phyloP scores from a whole-genome alignment of 805 yeast species.

The Gaillardinia entomophila region DNA sequence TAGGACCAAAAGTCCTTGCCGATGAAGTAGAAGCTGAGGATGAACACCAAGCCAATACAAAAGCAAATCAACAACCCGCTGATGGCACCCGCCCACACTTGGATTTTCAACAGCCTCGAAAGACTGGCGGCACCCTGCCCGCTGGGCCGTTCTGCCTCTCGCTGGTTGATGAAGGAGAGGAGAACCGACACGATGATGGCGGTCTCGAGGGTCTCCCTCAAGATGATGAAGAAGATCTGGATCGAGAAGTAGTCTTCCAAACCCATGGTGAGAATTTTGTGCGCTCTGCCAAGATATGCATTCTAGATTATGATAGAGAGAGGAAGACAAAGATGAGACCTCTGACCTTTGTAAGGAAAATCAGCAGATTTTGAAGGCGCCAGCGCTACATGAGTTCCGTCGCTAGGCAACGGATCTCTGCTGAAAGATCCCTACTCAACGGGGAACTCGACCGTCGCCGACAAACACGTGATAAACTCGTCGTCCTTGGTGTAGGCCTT shows the following conservation, averaged over 20 bases:
- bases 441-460: slow-evolving; percentile 62
- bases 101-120: slow-evolving; percentile 38
- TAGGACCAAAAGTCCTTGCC: slow-evolving; percentile 85
- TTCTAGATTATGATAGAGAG: too few relatives aligned
- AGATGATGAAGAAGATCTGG: slow-evolving; percentile 67
- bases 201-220: slow-evolving; percentile 70
- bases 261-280: slow-evolving; percentile 5
- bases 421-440: too few relatives aligned
- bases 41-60: slow-evolving; percentile 66
- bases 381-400: too few relatives aligned
- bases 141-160: too few relatives aligned
- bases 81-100: slow-evolving; percentile 79
- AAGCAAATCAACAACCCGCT: slow-evolving; percentile 67
- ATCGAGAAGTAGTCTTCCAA: slow-evolving; percentile 50
- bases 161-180: slow-evolving; percentile 64
- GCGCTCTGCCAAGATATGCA: too few relatives aligned
- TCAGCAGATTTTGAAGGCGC: too few relatives aligned
- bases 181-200: slow-evolving; percentile 72
- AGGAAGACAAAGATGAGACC: too few relatives aligned
- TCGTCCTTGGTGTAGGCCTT: slow-evolving; percentile 87
- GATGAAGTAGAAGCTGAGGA: slow-evolving; percentile 62
- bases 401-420: too few relatives aligned
- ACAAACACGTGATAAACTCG: slow-evolving; percentile 75
- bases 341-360: too few relatives aligned
- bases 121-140: neutral